Evolutionary conservation across 2,329 filamentous ascomycete genomes (phyloP).

Genomic region (Botrytis elliptica): DNA sequence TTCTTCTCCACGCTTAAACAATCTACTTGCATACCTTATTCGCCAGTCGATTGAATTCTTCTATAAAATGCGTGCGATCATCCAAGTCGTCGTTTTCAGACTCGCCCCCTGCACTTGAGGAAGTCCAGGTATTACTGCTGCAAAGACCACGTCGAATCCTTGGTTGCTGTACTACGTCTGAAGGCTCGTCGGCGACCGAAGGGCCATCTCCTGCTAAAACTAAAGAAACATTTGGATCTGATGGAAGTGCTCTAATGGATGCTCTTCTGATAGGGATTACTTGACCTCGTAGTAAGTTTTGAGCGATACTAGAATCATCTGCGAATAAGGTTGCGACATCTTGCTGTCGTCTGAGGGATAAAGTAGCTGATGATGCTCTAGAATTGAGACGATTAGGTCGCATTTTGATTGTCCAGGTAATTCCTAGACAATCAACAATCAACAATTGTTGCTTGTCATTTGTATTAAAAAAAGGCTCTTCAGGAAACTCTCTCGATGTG

Average conservation of each 20-base stretch:
- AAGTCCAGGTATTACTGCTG: constrained; percentile 57
- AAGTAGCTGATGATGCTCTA: constrained; percentile 33
- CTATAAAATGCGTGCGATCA: constrained; percentile 49
- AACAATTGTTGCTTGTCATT: neutral
- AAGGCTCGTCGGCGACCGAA: neutral
- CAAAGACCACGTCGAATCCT: constrained; percentile 23
- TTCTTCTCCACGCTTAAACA: neutral
- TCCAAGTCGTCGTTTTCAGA: constrained; percentile 52
- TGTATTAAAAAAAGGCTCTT: neutral
- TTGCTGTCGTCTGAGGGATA: constrained; percentile 29
- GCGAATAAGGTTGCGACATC: constrained; percentile 20
- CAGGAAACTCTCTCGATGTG: neutral
- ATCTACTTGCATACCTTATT: constrained; percentile 47
- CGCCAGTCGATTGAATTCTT: constrained; percentile 61
- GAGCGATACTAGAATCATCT: constrained; percentile 33
- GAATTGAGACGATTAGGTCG: constrained; percentile 34
- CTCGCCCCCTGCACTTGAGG: constrained; percentile 50
- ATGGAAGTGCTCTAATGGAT: constrained; percentile 24
- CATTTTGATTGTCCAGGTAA: constrained; percentile 33
- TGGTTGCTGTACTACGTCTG: neutral
- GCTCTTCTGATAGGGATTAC: constrained; percentile 28
- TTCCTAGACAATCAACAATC: constrained; percentile 11
- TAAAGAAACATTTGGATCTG: constrained; percentile 14
- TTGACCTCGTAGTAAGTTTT: constrained; percentile 29
- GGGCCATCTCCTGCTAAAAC: neutral